phyloP scores from a whole-genome alignment of 2,329 filamentous ascomycete species.

The Aspergillus aculeatus region DNA sequence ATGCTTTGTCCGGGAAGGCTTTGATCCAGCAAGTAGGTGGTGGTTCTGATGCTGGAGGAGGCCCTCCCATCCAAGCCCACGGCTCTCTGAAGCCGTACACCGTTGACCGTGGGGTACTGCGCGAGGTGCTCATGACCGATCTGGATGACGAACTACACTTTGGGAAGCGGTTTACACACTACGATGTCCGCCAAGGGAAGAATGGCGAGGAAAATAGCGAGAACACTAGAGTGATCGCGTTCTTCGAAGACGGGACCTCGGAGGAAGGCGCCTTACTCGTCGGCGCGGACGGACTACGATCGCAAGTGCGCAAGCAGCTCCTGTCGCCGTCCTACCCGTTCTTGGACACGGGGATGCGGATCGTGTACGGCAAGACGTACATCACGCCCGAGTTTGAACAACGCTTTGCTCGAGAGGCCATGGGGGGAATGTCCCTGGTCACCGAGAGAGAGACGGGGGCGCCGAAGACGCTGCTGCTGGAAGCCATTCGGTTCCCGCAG shows the following conservation, averaged over 20 bases:
- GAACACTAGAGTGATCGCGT: conserved; percentile 19
- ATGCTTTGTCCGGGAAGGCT: neutral
- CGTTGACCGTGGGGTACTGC: conserved; percentile 1
- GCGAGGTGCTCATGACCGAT: conserved; percentile 1
- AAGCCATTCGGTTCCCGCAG: conserved; percentile 1
- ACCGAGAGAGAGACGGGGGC: neutral
- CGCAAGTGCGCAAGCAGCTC: conserved; percentile 37
- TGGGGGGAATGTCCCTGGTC: conserved; percentile 1
- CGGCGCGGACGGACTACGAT: conserved; percentile 42
- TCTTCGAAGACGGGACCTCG: conserved; percentile 36
- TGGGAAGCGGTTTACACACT: conserved; percentile 3
- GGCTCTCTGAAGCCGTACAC: neutral
- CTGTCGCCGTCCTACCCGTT: conserved; percentile 32
- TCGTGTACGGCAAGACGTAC: conserved; percentile 32
- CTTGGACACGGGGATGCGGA: conserved; percentile 40
- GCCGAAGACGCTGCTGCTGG: conserved; percentile 4
- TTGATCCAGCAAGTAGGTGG: neutral
- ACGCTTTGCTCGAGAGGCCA: neutral
- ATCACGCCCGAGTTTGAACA: conserved; percentile 9
- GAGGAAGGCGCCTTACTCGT: conserved; percentile 36
- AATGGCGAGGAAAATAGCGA: neutral
- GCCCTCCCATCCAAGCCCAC: neutral
- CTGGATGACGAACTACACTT: neutral
- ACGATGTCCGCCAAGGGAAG: neutral
- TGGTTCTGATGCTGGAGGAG: neutral